These are phyloP conservation scores for Colletotrichum echinochloae DNA, from an alignment of 2,329 filamentous ascomycete genomes.

Conservation along the genomic window DNA sequence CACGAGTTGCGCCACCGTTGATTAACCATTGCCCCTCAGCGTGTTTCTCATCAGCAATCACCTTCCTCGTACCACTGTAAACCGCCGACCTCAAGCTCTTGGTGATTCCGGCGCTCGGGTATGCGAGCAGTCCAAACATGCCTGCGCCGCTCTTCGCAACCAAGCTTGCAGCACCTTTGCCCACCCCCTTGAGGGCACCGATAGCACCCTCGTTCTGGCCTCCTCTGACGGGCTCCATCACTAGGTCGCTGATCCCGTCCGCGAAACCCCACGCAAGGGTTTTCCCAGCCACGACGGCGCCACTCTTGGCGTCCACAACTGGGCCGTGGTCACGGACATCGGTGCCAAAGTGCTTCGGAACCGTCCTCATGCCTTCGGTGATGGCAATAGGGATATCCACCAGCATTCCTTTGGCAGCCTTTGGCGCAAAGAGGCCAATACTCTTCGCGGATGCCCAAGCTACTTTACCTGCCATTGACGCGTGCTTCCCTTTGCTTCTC, in stretches of 20 bases:
- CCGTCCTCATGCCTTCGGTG: too few relatives aligned
- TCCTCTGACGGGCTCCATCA: conserved; percentile 55
- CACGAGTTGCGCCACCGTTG: too few relatives aligned
- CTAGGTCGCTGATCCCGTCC: conserved; percentile 59
- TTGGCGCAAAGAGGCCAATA: conserved; percentile 47
- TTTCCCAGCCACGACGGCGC: too few relatives aligned
- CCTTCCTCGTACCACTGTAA: conserved; percentile 16
- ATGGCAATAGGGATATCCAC: too few relatives aligned
- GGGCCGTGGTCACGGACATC: too few relatives aligned
- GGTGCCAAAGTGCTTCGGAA: too few relatives aligned
- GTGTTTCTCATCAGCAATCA: conserved; percentile 13
- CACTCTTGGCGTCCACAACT: too few relatives aligned
- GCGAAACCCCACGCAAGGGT: too few relatives aligned
- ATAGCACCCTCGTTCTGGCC: conserved; percentile 53
- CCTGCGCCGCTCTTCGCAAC: conserved; percentile 39
- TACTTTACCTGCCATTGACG: conserved; percentile 61
- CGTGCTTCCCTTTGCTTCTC: conserved; percentile 53
- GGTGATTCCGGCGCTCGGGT: conserved; percentile 39
- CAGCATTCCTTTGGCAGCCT: conserved; percentile 51
- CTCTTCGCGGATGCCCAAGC: conserved; percentile 32
- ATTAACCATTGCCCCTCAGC: conserved; percentile 32
- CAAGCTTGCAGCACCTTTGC: conserved; percentile 53
- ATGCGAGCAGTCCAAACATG: conserved; percentile 41
- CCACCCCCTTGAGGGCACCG: conserved; percentile 56
- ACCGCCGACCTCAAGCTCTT: conserved; percentile 37